phyloP scores from a whole-genome alignment of 2,329 filamentous ascomycete genomes.

The Biscogniauxia sp. region DNA sequence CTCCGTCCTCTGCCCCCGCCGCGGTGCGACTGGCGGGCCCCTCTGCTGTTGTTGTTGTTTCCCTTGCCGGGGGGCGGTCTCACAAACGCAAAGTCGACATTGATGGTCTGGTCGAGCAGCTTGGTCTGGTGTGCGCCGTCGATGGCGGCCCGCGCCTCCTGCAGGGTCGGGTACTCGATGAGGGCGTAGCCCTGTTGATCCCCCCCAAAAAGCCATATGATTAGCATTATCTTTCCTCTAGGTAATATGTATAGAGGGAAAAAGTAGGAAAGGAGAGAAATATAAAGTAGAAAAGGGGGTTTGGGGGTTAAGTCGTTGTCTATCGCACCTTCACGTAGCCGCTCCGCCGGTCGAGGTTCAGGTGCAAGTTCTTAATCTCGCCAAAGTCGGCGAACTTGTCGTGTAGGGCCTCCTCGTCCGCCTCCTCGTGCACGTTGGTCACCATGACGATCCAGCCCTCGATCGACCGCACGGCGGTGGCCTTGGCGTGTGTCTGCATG shows the following conservation, averaged over 20 bases:
- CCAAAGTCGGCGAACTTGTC: constrained; percentile 82
- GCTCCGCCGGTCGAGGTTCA: constrained; percentile 78
- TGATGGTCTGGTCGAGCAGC: constrained; percentile 76
- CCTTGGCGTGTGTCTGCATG: constrained; percentile 70
- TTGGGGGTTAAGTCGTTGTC: background rate
- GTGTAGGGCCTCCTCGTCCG: constrained; percentile 77
- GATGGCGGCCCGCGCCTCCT: constrained; percentile 78
- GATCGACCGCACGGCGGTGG: constrained; percentile 79
- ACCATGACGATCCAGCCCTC: constrained; percentile 88
- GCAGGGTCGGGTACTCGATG: constrained; percentile 78
- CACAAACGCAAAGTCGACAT: constrained; percentile 84
- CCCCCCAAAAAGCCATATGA: background rate
- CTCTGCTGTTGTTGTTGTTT: constrained; percentile 39
- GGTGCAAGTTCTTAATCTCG: constrained; percentile 82
- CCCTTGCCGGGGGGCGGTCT: constrained; percentile 67
- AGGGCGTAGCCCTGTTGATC: constrained; percentile 70
- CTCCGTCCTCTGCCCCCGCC: constrained; percentile 41
- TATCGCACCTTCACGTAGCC: constrained; percentile 76
- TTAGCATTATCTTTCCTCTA: background rate
- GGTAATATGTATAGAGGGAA: background rate
- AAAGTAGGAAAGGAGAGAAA: background rate
- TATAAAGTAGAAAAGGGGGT: constrained; percentile 1
- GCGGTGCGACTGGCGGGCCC: constrained; percentile 38
- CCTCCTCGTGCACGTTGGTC: constrained; percentile 85
- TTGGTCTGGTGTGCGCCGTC: constrained; percentile 75